These are phyloP conservation scores for Aspergillus wentii DNA, from an alignment of 495 filamentous ascomycete species.

Conservation along the genomic window DNA sequence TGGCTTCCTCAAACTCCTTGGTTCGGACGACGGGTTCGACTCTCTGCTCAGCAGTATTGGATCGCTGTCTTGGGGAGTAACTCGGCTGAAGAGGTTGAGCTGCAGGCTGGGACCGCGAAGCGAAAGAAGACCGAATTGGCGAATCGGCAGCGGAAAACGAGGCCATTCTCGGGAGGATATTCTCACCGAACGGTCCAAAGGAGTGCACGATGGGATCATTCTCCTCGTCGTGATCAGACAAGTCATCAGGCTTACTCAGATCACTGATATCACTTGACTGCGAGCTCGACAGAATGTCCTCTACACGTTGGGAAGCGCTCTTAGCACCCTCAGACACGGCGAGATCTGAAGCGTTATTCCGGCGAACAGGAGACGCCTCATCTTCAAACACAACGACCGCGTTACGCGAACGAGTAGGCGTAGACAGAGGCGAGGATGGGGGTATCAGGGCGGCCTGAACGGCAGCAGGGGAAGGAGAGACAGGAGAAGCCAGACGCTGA, in stretches of 20 bases:
- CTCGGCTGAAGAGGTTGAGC: constrained; percentile 33
- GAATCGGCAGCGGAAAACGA: constrained; percentile 60
- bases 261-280: constrained; percentile 59
- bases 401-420: constrained; percentile 36
- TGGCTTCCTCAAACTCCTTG: constrained; percentile 17
- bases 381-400: constrained; percentile 63
- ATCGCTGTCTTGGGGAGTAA: constrained; percentile 32
- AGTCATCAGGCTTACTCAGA: constrained; percentile 49
- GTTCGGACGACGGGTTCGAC: constrained; percentile 6
- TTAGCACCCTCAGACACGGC: constrained; percentile 18
- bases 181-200: constrained; percentile 82
- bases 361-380: constrained; percentile 38
- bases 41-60: constrained; percentile 17
- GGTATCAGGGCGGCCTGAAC: constrained; percentile 38
- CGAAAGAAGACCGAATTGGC: constrained; percentile 39
- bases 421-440: constrained; percentile 40
- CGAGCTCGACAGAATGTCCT: constrained; percentile 31
- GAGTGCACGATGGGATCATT: constrained; percentile 89
- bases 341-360: constrained; percentile 20
- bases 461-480: constrained; percentile 74
- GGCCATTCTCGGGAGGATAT: constrained; percentile 72
- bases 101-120: constrained; percentile 22
- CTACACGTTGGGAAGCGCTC: constrained; percentile 17
- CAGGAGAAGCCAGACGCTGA: constrained; percentile 59
- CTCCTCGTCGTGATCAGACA: constrained; percentile 82